These are phyloP conservation scores for Eutrema yunnanense DNA, from an alignment of 345 rosid species.

Conservation along the genomic window DNA sequence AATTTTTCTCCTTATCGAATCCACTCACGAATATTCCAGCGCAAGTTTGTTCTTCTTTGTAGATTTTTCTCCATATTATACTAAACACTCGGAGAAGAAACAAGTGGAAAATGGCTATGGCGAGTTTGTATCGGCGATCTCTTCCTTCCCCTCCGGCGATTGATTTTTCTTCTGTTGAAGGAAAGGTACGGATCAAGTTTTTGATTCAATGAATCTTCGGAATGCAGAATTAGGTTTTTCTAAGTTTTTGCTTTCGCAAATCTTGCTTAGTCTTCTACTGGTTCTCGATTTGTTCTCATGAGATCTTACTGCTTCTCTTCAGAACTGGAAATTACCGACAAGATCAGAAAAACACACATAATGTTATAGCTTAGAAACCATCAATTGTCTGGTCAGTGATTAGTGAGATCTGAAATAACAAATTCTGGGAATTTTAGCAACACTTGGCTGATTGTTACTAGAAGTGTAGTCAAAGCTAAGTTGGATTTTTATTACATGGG, in stretches of 20 bases:
- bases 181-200: conserved; percentile 44
- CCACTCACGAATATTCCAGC: neutral
- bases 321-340: neutral
- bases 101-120: conserved; percentile 45
- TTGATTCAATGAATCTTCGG: neutral
- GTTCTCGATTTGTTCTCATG: neutral
- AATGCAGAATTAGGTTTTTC: neutral
- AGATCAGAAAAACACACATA: neutral
- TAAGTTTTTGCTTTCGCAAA: neutral
- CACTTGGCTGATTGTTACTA: neutral
- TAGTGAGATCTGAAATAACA: conserved; percentile 2
- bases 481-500: neutral
- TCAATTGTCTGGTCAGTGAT: neutral
- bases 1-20: neutral
- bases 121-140: conserved; percentile 53
- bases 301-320: neutral
- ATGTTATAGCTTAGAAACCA: neutral
- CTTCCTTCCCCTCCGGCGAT: conserved; percentile 82
- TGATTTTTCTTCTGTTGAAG: conserved; percentile 77
- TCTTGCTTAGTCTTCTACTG: neutral
- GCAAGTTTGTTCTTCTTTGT: neutral
- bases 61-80: neutral
- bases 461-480: neutral
- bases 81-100: neutral
- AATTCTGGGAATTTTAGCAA: neutral